Conservation (phyloP, 2,329 filamentous ascomycete genomes). For the Nigrospora osmanthi region DNA sequence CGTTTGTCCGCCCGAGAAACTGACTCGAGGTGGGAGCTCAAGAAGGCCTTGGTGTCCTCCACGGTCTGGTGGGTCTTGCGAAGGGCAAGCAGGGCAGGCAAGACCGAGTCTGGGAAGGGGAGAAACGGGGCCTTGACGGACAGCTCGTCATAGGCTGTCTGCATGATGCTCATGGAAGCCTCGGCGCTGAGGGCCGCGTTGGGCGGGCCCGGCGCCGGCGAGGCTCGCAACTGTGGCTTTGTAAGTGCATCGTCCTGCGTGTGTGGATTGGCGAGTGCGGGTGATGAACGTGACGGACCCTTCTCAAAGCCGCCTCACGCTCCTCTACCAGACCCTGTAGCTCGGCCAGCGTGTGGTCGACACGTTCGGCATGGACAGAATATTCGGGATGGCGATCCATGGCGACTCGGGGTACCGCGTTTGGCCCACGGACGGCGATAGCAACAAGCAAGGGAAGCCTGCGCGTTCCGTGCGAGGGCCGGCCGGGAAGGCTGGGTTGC, state of each 20-base stretch:
- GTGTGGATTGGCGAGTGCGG: slow-evolving; percentile 6
- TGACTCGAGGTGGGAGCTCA: slow-evolving; percentile 34
- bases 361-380: slow-evolving; percentile 37
- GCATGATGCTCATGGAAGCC: slow-evolving; percentile 42
- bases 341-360: slow-evolving; percentile 61
- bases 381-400: slow-evolving; percentile 22
- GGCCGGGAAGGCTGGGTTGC: too few species aligned
- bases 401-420: not conserved
- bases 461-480: too few species aligned
- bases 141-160: slow-evolving; percentile 57
- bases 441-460: too few species aligned
- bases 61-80: slow-evolving; percentile 59
- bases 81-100: slow-evolving; percentile 66
- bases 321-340: slow-evolving; percentile 52
- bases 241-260: slow-evolving; percentile 8
- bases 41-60: slow-evolving; percentile 53
- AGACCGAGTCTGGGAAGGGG: slow-evolving; percentile 56
- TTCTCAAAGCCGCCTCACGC: slow-evolving; percentile 40
- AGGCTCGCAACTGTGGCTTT: too few species aligned
- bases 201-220: too few species aligned
- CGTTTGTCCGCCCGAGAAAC: slow-evolving; percentile 35
- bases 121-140: slow-evolving; percentile 56
- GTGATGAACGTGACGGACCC: slow-evolving; percentile 24
- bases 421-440: too few species aligned
- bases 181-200: slow-evolving; percentile 5